phyloP scores from a whole-genome alignment of 805 yeast species.

The Brettanomyces nanus region DNA sequence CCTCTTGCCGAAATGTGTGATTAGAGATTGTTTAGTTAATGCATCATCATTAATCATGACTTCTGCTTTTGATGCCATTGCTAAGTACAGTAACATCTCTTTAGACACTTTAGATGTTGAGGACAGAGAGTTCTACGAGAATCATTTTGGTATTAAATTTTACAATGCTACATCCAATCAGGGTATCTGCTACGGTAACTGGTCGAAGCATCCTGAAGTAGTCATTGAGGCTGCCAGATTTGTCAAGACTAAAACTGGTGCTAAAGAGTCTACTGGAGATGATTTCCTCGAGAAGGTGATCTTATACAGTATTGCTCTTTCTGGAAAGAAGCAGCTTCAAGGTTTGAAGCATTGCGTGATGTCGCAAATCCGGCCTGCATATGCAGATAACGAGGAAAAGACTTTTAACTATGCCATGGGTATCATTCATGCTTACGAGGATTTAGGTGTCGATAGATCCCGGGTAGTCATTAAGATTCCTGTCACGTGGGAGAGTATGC shows the following conservation, averaged over 20 bases:
- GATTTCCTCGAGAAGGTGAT: constrained; percentile 14
- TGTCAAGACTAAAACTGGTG: too few relatives aligned
- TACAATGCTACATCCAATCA: constrained; percentile 24
- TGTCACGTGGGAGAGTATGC: constrained; percentile 27
- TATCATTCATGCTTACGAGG: constrained; percentile 25
- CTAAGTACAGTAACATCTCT: constrained; percentile 16
- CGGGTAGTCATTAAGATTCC: constrained; percentile 29
- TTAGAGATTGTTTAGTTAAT: too few relatives aligned
- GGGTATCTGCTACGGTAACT: constrained; percentile 17
- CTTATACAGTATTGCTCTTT: constrained; percentile 17
- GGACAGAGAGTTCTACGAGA: constrained; percentile 12
- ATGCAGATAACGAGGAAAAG: constrained; percentile 20
- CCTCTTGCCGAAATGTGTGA: too few relatives aligned
- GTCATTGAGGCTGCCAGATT: constrained; percentile 15
- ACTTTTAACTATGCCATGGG: constrained; percentile 19
- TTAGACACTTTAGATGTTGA: constrained; percentile 19
- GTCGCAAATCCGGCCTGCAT: constrained; percentile 23
- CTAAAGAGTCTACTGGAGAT: constrained; percentile 6
- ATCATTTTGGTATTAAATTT: constrained; percentile 11
- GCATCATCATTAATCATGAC: neutral
- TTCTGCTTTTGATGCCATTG: constrained; percentile 9
- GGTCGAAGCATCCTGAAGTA: constrained; percentile 16
- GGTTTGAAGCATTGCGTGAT: constrained; percentile 17
- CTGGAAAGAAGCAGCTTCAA: constrained; percentile 17
- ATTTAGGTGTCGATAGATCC: constrained; percentile 24